Conservation (phyloP, 345 rosid species). For the Abelmoschus esculentus region DNA sequence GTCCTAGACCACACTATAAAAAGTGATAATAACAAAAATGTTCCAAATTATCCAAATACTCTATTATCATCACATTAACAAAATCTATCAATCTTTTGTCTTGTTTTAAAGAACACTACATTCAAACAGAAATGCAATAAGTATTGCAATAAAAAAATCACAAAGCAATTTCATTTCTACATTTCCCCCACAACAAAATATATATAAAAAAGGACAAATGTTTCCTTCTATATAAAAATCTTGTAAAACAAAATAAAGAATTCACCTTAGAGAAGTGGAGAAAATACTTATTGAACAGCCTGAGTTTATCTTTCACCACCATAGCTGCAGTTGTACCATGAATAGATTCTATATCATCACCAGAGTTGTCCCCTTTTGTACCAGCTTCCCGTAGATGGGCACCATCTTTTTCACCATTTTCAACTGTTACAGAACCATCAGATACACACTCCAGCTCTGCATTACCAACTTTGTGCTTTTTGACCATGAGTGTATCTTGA, state of each 20-base stretch:
- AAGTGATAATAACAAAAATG: neutral
- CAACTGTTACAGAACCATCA: neutral
- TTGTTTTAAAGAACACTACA: neutral
- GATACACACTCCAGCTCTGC: neutral
- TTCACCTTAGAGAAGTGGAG: constrained; percentile 12
- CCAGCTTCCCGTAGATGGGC: neutral
- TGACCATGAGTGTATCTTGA: neutral
- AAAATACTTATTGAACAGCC: constrained; percentile 11
- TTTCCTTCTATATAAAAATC: neutral
- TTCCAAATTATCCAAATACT: neutral
- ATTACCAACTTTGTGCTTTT: constrained; percentile 7
- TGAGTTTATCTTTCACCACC: constrained; percentile 10
- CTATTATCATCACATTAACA: neutral
- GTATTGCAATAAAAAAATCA: neutral
- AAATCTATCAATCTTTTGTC: neutral
- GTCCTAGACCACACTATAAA: neutral
- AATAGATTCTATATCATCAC: neutral
- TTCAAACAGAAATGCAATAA: neutral
- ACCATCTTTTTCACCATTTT: neutral
- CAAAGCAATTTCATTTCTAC: neutral
- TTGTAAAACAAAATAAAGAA: neutral
- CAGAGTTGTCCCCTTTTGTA: neutral
- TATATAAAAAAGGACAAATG: neutral
- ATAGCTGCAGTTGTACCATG: neutral
- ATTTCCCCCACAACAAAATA: neutral